Percentiles rank a stretch among this genome's conserved stretches.
Conservation (phyloP, 805 yeast genomes). For the Saturnispora ahearnii region DNA sequence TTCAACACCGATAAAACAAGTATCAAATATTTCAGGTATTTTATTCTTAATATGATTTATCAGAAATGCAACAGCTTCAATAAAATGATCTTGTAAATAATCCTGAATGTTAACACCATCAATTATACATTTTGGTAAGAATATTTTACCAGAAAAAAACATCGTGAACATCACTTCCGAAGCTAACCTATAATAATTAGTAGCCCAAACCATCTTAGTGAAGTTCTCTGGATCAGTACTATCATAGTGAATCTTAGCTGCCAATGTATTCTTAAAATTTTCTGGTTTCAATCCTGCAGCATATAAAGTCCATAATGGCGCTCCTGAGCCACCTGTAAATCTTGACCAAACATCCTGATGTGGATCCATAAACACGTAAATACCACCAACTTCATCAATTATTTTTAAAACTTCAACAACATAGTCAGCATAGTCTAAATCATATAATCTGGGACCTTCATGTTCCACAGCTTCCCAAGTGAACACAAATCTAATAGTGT, state of each 20-base stretch:
- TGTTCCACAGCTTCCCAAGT: constrained; percentile 96
- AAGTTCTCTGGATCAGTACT: constrained; percentile 37
- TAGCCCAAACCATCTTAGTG: constrained; percentile 89
- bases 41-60: constrained; percentile 31
- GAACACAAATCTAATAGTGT: constrained; percentile 62
- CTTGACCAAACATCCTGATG: constrained; percentile 96
- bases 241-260: constrained; percentile 67
- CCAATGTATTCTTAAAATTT: constrained; percentile 63
- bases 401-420: constrained; percentile 53
- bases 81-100: constrained; percentile 57
- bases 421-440: constrained; percentile 64
- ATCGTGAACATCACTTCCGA: constrained; percentile 75
- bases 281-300: constrained; percentile 81
- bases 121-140: constrained; percentile 67
- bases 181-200: constrained; percentile 73
- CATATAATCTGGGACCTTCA: constrained; percentile 75
- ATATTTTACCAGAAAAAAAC: constrained; percentile 69
- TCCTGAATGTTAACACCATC: constrained; percentile 73
- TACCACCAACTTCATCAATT: constrained; percentile 54
- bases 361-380: constrained; percentile 75
- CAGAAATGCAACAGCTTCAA: constrained; percentile 43
- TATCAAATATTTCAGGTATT: constrained; percentile 38
- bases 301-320: constrained; percentile 87
- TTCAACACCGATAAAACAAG: constrained; percentile 68
- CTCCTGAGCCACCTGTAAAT: constrained; percentile 84